These are phyloP conservation scores for Yamadazyma phyllophila DNA, from an alignment of 805 yeast genomes.

Conservation along the genomic window DNA sequence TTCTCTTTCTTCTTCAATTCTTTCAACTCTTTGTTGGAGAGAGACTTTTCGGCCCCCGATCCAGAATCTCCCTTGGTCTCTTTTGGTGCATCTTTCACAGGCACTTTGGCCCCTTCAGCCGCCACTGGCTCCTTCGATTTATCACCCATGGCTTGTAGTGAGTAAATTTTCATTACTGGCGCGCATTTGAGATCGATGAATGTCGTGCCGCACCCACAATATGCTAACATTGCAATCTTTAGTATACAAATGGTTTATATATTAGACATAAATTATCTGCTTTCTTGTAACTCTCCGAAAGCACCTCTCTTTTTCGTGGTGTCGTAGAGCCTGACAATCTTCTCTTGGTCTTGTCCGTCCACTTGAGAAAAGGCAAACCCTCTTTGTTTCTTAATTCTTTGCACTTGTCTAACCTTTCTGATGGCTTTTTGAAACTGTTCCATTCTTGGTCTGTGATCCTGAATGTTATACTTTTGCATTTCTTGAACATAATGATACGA, in stretches of 20 bases:
- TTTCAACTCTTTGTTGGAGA: conserved; percentile 79
- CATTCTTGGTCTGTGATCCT: conserved; percentile 92
- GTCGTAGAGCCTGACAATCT: conserved; percentile 88
- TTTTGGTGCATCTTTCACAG: neutral
- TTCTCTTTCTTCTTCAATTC: conserved; percentile 86
- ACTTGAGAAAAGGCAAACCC: conserved; percentile 98
- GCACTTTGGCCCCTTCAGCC: neutral
- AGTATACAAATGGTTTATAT: neutral
- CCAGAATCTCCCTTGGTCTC: neutral
- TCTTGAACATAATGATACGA: conserved; percentile 94
- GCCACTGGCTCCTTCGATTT: neutral
- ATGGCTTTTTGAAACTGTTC: conserved; percentile 97
- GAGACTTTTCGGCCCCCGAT: conserved; percentile 12
- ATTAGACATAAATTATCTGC: conserved; percentile 7
- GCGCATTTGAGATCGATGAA: neutral
- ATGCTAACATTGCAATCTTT: neutral
- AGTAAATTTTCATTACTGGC: neutral
- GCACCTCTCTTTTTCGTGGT: conserved; percentile 81
- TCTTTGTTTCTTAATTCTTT: conserved; percentile 95
- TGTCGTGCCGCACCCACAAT: neutral
- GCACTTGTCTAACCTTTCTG: conserved; percentile 95
- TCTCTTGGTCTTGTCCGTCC: conserved; percentile 86
- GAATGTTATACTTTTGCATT: conserved; percentile 91
- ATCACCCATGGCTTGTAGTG: conserved; percentile 2
- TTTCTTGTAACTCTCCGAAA: conserved; percentile 52